Conservation (phyloP, 768 basidiomycete species). For the Mycena venus region DNA sequence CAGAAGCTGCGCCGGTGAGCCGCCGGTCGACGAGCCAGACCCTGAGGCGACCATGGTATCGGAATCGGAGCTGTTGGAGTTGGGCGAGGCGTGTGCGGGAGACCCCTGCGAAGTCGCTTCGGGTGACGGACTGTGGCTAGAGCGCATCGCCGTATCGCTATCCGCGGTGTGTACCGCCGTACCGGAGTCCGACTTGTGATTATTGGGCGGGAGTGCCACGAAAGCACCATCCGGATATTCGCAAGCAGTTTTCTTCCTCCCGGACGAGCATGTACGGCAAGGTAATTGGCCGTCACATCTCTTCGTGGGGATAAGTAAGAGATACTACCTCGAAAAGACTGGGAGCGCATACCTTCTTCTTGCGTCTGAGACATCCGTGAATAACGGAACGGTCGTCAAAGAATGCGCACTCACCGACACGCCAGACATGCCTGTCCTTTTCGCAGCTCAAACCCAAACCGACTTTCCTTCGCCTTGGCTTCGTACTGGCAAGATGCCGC, state of each 20-base stretch:
- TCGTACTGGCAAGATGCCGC: constrained; percentile 4
- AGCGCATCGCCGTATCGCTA: not conserved
- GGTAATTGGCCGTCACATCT: constrained; percentile 23
- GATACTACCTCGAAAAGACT: not conserved
- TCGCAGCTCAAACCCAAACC: not conserved
- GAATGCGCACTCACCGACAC: constrained; percentile 10
- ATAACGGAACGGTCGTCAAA: not conserved
- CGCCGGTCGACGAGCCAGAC: not conserved
- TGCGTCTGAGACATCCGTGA: constrained; percentile 4
- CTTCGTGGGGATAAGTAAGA: not conserved
- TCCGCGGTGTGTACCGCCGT: too few relatives aligned
- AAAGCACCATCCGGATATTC: constrained; percentile 15
- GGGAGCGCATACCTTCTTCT: constrained; percentile 17
- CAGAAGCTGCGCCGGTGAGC: not conserved
- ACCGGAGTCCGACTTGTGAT: not conserved
- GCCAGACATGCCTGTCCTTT: constrained; percentile 25
- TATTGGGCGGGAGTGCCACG: not conserved
- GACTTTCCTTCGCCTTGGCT: not conserved
- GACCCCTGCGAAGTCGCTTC: not conserved
- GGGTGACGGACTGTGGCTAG: not conserved
- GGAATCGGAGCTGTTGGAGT: not conserved
- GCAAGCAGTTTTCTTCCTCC: not conserved
- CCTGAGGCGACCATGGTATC: not conserved
- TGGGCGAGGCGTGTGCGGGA: not conserved
- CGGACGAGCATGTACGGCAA: constrained; percentile 5